Evolutionary conservation across 2,329 filamentous ascomycete species (phyloP).

Genomic region (Aspergillus brunneoviolaceus): DNA sequence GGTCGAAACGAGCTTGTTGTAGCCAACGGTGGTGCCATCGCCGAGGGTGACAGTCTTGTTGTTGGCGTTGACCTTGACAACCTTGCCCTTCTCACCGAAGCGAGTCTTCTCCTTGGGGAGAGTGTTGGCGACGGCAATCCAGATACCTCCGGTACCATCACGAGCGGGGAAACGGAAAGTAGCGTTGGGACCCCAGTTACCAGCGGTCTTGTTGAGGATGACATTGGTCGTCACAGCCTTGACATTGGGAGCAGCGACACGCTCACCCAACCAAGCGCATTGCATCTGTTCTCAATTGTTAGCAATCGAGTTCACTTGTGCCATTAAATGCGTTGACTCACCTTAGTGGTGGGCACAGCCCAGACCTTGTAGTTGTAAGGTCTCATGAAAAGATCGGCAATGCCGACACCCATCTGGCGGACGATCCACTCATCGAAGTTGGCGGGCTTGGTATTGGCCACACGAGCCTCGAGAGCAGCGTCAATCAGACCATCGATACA

Average conservation of each 20-base stretch:
- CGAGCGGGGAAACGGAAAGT: constrained; percentile 97
- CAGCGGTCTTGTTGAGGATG: constrained; percentile 91
- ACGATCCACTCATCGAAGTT: constrained; percentile 99
- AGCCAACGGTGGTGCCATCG: constrained; percentile 84
- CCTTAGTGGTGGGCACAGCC: constrained; percentile 96
- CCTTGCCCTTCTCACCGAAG: constrained; percentile 80
- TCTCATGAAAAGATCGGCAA: constrained; percentile 96
- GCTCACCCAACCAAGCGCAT: constrained; percentile 97
- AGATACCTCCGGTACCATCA: constrained; percentile 96
- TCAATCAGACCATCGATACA: constrained; percentile 97
- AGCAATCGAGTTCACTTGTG: constrained; percentile 7
- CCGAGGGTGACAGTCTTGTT: constrained; percentile 78
- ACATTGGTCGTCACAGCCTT: constrained; percentile 93
- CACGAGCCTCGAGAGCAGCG: constrained; percentile 80
- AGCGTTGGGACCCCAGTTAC: constrained; percentile 96
- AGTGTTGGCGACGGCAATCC: constrained; percentile 94
- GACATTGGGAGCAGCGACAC: constrained; percentile 93
- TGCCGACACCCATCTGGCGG: constrained; percentile 81
- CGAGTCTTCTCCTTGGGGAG: constrained; percentile 87
- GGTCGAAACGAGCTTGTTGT: constrained; percentile 90
- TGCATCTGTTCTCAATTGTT: constrained; percentile 70
- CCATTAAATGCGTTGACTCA: constrained; percentile 44
- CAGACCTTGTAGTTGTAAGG: constrained; percentile 99
- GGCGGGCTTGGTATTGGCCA: constrained; percentile 87
- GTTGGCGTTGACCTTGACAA: constrained; percentile 82